Conservation (phyloP, 2,329 filamentous ascomycete species). For the Xylogone sp. region DNA sequence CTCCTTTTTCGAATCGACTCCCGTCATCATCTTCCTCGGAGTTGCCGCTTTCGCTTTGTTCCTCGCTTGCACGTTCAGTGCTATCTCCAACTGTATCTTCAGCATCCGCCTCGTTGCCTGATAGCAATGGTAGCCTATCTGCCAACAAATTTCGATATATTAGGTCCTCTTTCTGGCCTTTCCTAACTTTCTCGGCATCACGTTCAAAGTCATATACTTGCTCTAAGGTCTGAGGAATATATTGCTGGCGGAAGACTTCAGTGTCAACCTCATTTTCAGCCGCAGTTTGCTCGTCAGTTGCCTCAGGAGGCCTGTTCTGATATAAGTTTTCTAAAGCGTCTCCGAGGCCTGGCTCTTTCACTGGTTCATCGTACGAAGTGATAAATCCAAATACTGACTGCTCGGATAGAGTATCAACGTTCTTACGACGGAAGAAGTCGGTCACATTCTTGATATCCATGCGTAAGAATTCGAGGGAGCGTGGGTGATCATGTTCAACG, state of each 20-base stretch:
- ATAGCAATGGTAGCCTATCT: conserved; percentile 49
- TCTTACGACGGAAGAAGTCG: conserved; percentile 86
- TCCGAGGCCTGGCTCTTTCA: conserved; percentile 58
- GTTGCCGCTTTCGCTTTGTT: conserved; percentile 37
- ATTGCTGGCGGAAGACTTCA: conserved; percentile 92
- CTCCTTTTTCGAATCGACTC: conserved; percentile 58
- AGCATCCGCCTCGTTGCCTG: conserved; percentile 33
- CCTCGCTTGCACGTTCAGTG: conserved; percentile 34
- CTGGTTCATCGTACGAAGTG: conserved; percentile 55
- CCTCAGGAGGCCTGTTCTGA: conserved; percentile 48
- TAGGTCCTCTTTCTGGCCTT: conserved; percentile 71
- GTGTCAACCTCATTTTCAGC: conserved; percentile 73
- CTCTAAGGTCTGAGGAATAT: conserved; percentile 92
- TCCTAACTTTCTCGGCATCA: conserved; percentile 73
- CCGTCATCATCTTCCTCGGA: conserved; percentile 44
- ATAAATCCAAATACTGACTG: conserved; percentile 82
- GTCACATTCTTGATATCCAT: conserved; percentile 99
- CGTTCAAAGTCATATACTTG: conserved; percentile 96
- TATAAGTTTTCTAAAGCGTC: conserved; percentile 65
- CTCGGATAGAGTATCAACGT: conserved; percentile 77
- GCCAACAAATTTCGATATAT: conserved; percentile 85
- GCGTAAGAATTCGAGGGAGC: conserved; percentile 86
- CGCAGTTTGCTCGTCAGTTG: conserved; percentile 47
- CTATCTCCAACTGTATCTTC: conserved; percentile 35
- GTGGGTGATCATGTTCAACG: conserved; percentile 93